A percentile compares a stretch with the other conserved stretches of the same genome.
Conservation (phyloP, 1,139 yeast genomes). For the Kodamaea alishanica region DNA sequence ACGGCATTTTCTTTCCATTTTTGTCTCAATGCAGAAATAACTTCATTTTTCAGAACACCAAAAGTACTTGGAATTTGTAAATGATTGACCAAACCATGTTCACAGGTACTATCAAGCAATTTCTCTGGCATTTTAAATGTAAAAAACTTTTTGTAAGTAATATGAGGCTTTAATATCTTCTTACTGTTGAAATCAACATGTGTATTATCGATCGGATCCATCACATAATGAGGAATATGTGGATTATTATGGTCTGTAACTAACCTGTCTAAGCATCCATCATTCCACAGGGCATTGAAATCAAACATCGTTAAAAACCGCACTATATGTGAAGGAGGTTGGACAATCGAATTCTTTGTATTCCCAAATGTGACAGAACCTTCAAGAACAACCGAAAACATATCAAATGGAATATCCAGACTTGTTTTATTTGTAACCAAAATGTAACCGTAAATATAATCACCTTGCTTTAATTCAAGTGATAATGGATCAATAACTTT, state of each 20-base stretch:
- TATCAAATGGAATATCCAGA: slow-evolving; percentile 34
- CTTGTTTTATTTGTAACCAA: slow-evolving; percentile 31
- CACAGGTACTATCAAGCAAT: slow-evolving; percentile 36
- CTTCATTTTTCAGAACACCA: slow-evolving; percentile 30
- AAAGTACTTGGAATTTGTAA: slow-evolving; percentile 36
- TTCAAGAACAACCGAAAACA: slow-evolving; percentile 39
- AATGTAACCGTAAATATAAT: slow-evolving; percentile 38
- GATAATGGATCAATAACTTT: slow-evolving; percentile 28
- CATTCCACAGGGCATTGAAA: slow-evolving; percentile 43
- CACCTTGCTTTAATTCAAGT: slow-evolving; percentile 38
- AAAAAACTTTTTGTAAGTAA: slow-evolving; percentile 40
- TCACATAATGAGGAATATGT: slow-evolving; percentile 15
- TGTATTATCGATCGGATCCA: slow-evolving; percentile 35
- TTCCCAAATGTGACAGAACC: slow-evolving; percentile 29
- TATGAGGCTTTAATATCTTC: slow-evolving; percentile 30
- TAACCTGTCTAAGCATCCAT: slow-evolving; percentile 31
- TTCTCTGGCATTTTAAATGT: slow-evolving; percentile 38
- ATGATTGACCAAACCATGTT: slow-evolving; percentile 34
- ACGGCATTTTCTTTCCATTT: slow-evolving; percentile 24
- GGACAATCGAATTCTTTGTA: slow-evolving; percentile 16
- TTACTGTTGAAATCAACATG: slow-evolving; percentile 24
- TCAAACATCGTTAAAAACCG: slow-evolving; percentile 40
- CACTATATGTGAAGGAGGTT: slow-evolving; percentile 16
- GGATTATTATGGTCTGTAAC: slow-evolving; percentile 29
- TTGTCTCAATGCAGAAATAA: slow-evolving; percentile 25